These are phyloP conservation scores for Phlebiopsis flavidoalba DNA, from an alignment of 768 basidiomycete species.

Conservation along the genomic window DNA sequence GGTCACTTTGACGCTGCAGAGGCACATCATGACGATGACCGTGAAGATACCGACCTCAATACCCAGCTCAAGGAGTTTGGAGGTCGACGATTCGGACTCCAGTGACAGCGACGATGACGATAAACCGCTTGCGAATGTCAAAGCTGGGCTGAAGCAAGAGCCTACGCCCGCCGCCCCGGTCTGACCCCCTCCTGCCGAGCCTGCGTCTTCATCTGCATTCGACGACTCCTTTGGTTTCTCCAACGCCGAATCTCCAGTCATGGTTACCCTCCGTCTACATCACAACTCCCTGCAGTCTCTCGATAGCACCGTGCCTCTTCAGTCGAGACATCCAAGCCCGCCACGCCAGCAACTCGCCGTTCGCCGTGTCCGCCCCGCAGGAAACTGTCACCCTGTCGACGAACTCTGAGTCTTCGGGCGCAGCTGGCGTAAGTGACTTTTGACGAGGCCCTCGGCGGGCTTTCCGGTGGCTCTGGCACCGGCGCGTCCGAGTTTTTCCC, in stretches of 20 bases:
- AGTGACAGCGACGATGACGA: slow-evolving; percentile 45
- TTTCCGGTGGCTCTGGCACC: slow-evolving; percentile 19
- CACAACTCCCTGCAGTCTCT: background rate
- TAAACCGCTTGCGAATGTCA: slow-evolving; percentile 24
- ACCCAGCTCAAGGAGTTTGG: slow-evolving; percentile 54
- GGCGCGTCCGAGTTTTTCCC: slow-evolving; percentile 30
- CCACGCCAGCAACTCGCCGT: background rate
- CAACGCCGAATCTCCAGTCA: slow-evolving; percentile 12
- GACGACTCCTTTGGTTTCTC: slow-evolving; percentile 53
- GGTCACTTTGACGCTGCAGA: slow-evolving; percentile 8
- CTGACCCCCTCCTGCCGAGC: slow-evolving; percentile 11
- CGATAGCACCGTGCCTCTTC: background rate
- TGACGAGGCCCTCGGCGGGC: slow-evolving; percentile 68
- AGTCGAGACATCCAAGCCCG: background rate
- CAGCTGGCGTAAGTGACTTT: slow-evolving; percentile 50
- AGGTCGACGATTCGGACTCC: slow-evolving; percentile 46
- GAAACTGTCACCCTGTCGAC: slow-evolving; percentile 7
- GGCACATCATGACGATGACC: slow-evolving; percentile 11
- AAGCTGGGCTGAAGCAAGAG: slow-evolving; percentile 14
- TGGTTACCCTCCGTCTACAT: slow-evolving; percentile 20
- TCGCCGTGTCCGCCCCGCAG: slow-evolving; percentile 5
- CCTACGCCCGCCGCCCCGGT: background rate
- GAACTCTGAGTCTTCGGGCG: slow-evolving; percentile 14
- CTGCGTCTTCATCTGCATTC: slow-evolving; percentile 31
- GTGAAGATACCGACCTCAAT: slow-evolving; percentile 45